Evolutionary conservation across 352 stramenopile species (phyloP).

Genomic region (Pythium phragmitis): DNA sequence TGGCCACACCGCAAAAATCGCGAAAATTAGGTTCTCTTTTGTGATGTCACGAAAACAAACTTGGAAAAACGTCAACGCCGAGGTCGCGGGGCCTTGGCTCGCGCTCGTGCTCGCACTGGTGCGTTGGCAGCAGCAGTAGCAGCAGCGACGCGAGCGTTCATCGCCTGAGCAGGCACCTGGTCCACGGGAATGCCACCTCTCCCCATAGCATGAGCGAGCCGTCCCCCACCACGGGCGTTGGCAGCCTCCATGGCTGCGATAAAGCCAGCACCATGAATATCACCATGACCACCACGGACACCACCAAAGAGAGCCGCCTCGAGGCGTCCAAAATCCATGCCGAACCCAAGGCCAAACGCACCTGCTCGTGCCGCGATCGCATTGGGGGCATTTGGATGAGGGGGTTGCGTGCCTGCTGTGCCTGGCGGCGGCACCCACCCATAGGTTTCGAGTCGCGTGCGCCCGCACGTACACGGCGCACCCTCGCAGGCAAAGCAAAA

Average conservation of each 20-base stretch:
- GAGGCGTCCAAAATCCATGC: too few relatives aligned
- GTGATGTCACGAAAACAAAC: not conserved
- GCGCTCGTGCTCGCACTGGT: not conserved
- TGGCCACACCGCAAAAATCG: not conserved
- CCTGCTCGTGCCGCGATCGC: not conserved
- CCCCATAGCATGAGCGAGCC: not conserved
- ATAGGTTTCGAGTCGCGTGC: constrained; percentile 15
- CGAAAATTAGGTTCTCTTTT: not conserved
- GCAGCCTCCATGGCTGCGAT: not conserved
- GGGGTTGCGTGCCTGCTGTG: not conserved
- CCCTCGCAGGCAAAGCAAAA: constrained; percentile 45
- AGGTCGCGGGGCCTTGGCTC: not conserved
- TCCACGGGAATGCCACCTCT: not conserved
- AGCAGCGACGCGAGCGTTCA: too few relatives aligned
- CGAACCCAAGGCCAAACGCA: too few relatives aligned
- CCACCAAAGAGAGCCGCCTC: too few relatives aligned
- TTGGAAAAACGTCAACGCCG: not conserved
- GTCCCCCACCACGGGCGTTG: not conserved
- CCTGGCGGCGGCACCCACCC: constrained; percentile 5
- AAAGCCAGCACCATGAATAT: not conserved
- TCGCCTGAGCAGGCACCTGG: not conserved
- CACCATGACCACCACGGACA: too few relatives aligned
- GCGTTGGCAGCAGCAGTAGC: too few relatives aligned
- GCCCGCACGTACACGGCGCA: constrained; percentile 28
- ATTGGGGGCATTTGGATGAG: not conserved